A percentile compares a stretch with the other conserved stretches of the same genome.
Conservation (phyloP, 2,329 filamentous ascomycete species). For the Colletotrichum limetticola region DNA sequence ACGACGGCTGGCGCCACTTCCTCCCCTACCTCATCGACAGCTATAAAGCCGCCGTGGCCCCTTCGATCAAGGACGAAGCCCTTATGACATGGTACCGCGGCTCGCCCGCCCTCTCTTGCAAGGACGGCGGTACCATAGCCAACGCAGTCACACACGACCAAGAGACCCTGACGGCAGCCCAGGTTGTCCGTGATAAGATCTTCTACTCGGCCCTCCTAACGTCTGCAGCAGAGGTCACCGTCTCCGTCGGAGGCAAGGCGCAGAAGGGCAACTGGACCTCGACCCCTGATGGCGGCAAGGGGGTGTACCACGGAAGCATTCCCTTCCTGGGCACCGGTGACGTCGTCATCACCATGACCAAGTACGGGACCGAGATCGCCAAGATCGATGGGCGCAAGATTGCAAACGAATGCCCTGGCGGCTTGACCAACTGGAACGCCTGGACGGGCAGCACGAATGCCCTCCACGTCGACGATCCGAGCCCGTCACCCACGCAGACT, state of each 20-base stretch:
- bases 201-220: slow-evolving; percentile 41
- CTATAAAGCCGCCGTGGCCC: slow-evolving; percentile 56
- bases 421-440: slow-evolving; percentile 36
- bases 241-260: slow-evolving; percentile 41
- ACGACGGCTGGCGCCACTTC: slow-evolving; percentile 60
- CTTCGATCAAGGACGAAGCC: slow-evolving; percentile 40
- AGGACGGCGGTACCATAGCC: slow-evolving; percentile 43
- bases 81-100: slow-evolving; percentile 47
- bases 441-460: slow-evolving; percentile 28
- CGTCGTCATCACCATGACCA: slow-evolving; percentile 47
- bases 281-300: slow-evolving; percentile 32
- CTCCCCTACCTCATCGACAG: slow-evolving; percentile 61
- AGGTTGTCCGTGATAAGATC: slow-evolving; percentile 38
- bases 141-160: slow-evolving; percentile 42
- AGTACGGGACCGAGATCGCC: slow-evolving; percentile 26
- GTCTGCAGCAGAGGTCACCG: slow-evolving; percentile 37
- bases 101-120: slow-evolving; percentile 41
- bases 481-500: slow-evolving; percentile 24
- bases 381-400: slow-evolving; percentile 29
- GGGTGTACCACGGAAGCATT: slow-evolving; percentile 45
- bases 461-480: slow-evolving; percentile 28
- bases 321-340: slow-evolving; percentile 41
- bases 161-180: slow-evolving; percentile 33
- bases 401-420: slow-evolving; percentile 11
- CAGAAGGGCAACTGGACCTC: slow-evolving; percentile 34